Evolutionary conservation across 2,329 filamentous ascomycete genomes (phyloP).

Genomic region (Fusarium solani-melongenae): DNA sequence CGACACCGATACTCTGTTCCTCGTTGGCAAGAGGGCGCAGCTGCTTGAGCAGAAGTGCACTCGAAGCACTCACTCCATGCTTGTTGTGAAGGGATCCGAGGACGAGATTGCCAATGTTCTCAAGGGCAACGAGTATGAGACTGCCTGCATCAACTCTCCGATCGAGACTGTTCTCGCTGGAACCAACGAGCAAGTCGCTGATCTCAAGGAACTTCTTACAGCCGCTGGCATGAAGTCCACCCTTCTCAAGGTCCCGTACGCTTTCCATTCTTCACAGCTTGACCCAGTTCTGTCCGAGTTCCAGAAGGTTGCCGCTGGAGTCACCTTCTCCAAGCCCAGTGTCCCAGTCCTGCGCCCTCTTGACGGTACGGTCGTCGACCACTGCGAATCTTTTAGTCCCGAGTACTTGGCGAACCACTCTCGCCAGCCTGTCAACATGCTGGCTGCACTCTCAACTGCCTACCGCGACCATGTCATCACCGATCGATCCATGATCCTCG

Average conservation of each 20-base stretch:
- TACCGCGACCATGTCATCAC: slow-evolving; percentile 7
- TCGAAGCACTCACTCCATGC: slow-evolving; percentile 47
- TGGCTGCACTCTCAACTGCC: slow-evolving; percentile 7
- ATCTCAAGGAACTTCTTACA: slow-evolving; percentile 13
- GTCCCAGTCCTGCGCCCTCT: slow-evolving; percentile 28
- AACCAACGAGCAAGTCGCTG: slow-evolving; percentile 6
- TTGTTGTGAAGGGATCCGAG: slow-evolving; percentile 44
- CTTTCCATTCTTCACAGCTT: slow-evolving; percentile 52
- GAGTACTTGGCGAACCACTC: slow-evolving; percentile 29
- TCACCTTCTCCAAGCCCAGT: slow-evolving; percentile 2
- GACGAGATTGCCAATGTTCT: slow-evolving; percentile 15
- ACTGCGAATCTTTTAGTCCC: slow-evolving; percentile 3
- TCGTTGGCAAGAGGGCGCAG: slow-evolving; percentile 70
- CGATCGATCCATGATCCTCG: slow-evolving; percentile 22
- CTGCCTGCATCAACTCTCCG: slow-evolving; percentile 72
- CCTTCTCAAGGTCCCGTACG: slow-evolving; percentile 50
- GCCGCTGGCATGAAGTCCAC: slow-evolving; percentile 44
- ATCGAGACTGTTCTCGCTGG: slow-evolving; percentile 65
- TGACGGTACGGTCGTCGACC: slow-evolving; percentile 19
- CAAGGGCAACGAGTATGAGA: slow-evolving; percentile 45
- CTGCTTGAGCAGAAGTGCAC: slow-evolving; percentile 67
- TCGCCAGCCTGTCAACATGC: slow-evolving; percentile 32
- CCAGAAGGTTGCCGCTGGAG: slow-evolving; percentile 39
- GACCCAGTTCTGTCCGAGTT: slow-evolving; percentile 60
- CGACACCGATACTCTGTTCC: slow-evolving; percentile 67